Base-by-base conservation (phyloP, 352 stramenopile species). In the Phytophthora colocasiae region DNA sequence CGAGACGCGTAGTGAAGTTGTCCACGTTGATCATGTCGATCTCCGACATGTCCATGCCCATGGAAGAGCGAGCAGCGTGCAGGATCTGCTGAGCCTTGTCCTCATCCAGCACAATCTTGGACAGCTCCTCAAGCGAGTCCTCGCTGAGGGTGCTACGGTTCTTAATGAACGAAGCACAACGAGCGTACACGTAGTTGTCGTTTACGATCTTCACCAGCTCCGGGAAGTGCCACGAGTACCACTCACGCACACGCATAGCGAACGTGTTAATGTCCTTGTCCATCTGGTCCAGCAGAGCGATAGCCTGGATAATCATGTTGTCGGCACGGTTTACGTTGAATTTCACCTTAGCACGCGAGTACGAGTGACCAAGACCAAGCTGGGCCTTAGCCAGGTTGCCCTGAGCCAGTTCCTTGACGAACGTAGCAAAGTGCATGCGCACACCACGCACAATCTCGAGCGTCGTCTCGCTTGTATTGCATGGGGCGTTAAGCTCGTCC, bases 261-360 rank as follows among this genome's bases (percentile, higher is more conserved):
- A 99, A 99, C 50, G 98, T 99, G 83, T 99, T 99, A 52, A 99
- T 92, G 83, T 99, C 98, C 89, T 99, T 99, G 87, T 99, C 98
- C 87, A 99, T 91, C 69, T 99, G 97, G 87, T 99, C 98, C 12
- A 99, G 84, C 22, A 99, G 85, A 63, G 93, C 97, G 77, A 99
- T 99, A 34, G 91, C 96, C 83, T 99, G 98, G 80, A 99, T 99
- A 77, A 99, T 99, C 98, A 99, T 99, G 81, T 99, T 99, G 79
- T 99, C 98, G 17, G 96, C 96, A 43, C 97, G 89, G 78, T 98
- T 99, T 52, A 99, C 98, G 83, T 99, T 99, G 82, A 99, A 99
- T 91, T 99, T 99, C 50, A 97, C 89, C 88, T 99, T 99, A 58
- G 89, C 96, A 78, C 98, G 93, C 62, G 98, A 99, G 86, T 99